Conservation (phyloP, 805 yeast species). For the Lipomyces yamadae region DNA sequence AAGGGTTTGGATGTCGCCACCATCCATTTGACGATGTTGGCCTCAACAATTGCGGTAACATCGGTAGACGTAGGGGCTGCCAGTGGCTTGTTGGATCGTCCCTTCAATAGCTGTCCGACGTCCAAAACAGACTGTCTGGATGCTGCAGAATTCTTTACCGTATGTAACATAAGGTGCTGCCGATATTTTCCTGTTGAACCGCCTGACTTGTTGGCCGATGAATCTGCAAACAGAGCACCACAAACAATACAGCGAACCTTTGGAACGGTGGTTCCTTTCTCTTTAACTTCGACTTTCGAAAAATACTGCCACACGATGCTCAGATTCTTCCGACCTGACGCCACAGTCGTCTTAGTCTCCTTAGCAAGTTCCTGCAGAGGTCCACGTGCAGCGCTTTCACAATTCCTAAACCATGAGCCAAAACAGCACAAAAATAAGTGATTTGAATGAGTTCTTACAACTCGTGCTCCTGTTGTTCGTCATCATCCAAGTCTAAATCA, state of each 20-base stretch:
- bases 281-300: constrained; percentile 9
- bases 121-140: constrained; percentile 9
- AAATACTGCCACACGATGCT: constrained; percentile 7
- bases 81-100: constrained; percentile 3
- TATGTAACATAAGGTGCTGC: too few relatives aligned
- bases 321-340: constrained; percentile 1
- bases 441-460: background rate
- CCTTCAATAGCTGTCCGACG: constrained; percentile 7
- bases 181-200: constrained; percentile 4
- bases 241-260: constrained; percentile 6
- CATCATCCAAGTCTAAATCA: background rate
- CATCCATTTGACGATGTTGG: constrained; percentile 6
- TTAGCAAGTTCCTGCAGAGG: constrained; percentile 6
- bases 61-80: constrained; percentile 1
- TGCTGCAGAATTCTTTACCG: constrained; percentile 9
- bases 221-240: constrained; percentile 11
- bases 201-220: constrained; percentile 6
- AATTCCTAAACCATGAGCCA: constrained; percentile 2
- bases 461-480: background rate
- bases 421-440: background rate
- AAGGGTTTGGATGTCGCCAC: constrained; percentile 6
- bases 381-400: background rate
- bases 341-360: constrained; percentile 1
- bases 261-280: constrained; percentile 4
- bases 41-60: constrained; percentile 9